Evolutionary conservation across 768 basidiomycete species (phyloP).

Genomic region (Gloeostereum incarnatum): DNA sequence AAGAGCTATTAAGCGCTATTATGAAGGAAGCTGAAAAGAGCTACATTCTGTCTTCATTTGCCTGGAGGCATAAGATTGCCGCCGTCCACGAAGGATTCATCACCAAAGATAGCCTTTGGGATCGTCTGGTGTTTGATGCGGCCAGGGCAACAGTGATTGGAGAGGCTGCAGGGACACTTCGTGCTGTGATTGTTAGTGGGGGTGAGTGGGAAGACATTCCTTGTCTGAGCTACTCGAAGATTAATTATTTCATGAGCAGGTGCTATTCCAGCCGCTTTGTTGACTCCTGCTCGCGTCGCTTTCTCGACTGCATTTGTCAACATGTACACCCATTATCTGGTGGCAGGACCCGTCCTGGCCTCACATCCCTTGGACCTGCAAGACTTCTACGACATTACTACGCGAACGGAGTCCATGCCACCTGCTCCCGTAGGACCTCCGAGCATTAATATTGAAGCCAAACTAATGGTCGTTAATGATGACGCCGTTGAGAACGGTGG

Average conservation of each 20-base stretch:
- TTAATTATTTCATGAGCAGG: slow-evolving; percentile 23
- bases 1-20: slow-evolving; percentile 43
- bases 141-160: slow-evolving; percentile 56
- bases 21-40: slow-evolving; percentile 43
- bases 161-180: slow-evolving; percentile 48
- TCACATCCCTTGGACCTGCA: slow-evolving; percentile 84
- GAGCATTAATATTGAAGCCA: slow-evolving; percentile 75
- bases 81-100: slow-evolving; percentile 65
- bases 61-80: slow-evolving; percentile 71
- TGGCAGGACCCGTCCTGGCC: slow-evolving; percentile 72
- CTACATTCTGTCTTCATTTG: slow-evolving; percentile 48
- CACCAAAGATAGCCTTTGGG: slow-evolving; percentile 77
- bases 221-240: background rate
- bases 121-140: slow-evolving; percentile 63
- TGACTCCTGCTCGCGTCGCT: slow-evolving; percentile 62
- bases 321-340: slow-evolving; percentile 48
- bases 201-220: slow-evolving; percentile 32
- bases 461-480: slow-evolving; percentile 66
- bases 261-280: slow-evolving; percentile 31
- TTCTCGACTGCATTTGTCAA: slow-evolving; percentile 73
- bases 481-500: slow-evolving; percentile 50
- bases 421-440: slow-evolving; percentile 65
- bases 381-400: slow-evolving; percentile 35
- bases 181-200: slow-evolving; percentile 64
- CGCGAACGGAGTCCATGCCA: slow-evolving; percentile 18